Base-by-base conservation (phyloP, 1,139 yeast species). In the Chernovozyma aurita region DNA sequence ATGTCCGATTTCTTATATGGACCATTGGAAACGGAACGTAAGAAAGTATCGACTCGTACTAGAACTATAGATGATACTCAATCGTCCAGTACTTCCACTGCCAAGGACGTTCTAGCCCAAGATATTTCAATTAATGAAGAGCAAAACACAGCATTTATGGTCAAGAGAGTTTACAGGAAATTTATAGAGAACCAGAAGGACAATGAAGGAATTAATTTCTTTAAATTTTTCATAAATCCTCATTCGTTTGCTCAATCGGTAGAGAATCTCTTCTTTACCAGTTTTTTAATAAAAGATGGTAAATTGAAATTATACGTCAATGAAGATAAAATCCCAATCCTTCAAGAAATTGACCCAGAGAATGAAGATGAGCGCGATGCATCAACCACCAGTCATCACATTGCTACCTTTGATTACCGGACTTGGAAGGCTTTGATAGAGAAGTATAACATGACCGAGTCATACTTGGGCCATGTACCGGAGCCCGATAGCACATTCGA, bases 191-290 rank as follows among this genome's bases (percentile, higher is more conserved):
- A 66, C 56, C 17, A 16, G 4, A 33, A 53, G 53, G 34, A 57
- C 52, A 20, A 54, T 18, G 50, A 54, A 7, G 73, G 70, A 2
- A 67, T 87, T 9, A 78, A 78, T 41, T 63, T 87, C 37, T 85
- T 77, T 52, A 64, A 70, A 42, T 81, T 85, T 47, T 74, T 86
- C 41, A 65, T 88, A 27, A 79, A 90, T 51, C 96, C 96, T 0
- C 39, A 60, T 7, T 81, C 92, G 4, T 90, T 83, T 57, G 70
- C 84, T 2, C 90, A 84, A 52, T 76, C 92, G 4, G 78, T 88
- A 4, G 97, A 90, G 52, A 87, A 86, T 52, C 61, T 90, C 46
- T 90, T 88, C 52, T 85, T 81, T 51, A 72, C 85, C 2, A 84
- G 95, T 54, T 88, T 88, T 51, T 62, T 90, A 34, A 74, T 87